A percentile compares a stretch with the other conserved stretches of the same genome.
Conservation (phyloP, 495 filamentous ascomycete species). For the Astrocystis sublimbata region DNA sequence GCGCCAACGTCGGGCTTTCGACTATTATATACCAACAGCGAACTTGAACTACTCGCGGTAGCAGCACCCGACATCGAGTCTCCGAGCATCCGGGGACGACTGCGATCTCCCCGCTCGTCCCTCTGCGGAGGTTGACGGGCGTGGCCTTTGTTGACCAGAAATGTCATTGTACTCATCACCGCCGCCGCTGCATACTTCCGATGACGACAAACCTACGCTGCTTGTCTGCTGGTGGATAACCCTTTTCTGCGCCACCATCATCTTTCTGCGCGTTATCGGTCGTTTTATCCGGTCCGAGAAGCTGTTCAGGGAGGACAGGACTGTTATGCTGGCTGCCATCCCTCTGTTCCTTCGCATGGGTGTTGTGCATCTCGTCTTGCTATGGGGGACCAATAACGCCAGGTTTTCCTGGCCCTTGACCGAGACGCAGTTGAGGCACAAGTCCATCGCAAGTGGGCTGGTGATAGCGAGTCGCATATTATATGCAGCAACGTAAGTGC, state of each 20-base stretch:
- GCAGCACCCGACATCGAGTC: slow-evolving; percentile 13
- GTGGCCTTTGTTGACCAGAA: slow-evolving; percentile 34
- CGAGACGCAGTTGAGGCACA: slow-evolving; percentile 49
- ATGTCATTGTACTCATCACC: slow-evolving; percentile 60
- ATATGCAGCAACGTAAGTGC: slow-evolving; percentile 68
- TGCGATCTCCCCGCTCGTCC: slow-evolving; percentile 51
- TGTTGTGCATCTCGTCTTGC: slow-evolving; percentile 78
- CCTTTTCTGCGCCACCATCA: slow-evolving; percentile 75
- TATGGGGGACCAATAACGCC: slow-evolving; percentile 87
- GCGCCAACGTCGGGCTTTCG: slow-evolving; percentile 1
- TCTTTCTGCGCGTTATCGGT: slow-evolving; percentile 72
- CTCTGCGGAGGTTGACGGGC: slow-evolving; percentile 64
- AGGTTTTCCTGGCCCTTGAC: slow-evolving; percentile 45
- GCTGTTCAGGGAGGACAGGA: slow-evolving; percentile 84
- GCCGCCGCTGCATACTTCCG: slow-evolving; percentile 56
- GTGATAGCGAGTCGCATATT: slow-evolving; percentile 66
- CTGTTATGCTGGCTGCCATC: slow-evolving; percentile 76
- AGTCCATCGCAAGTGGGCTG: slow-evolving; percentile 61
- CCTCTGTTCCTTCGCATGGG: slow-evolving; percentile 82
- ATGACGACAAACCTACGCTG: slow-evolving; percentile 72
- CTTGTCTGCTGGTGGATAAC: slow-evolving; percentile 96
- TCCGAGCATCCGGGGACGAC: slow-evolving; percentile 25
- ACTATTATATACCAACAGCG: slow-evolving; percentile 21
- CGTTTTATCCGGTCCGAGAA: slow-evolving; percentile 78
- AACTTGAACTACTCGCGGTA: slow-evolving; percentile 7